Evolutionary conservation across 805 yeast species (phyloP).

Genomic region (Candida coleopterorum): DNA sequence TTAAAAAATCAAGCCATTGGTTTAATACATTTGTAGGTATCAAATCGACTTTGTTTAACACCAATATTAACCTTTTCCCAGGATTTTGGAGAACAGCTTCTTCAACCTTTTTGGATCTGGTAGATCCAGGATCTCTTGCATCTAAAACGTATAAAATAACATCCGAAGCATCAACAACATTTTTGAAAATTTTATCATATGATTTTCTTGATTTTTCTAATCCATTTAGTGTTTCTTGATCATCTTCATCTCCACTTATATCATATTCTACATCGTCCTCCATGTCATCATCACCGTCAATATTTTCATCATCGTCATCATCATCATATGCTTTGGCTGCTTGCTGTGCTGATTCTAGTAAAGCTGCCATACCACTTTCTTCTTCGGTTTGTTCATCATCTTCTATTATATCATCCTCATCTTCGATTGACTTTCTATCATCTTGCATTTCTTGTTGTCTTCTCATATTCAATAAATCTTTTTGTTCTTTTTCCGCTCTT

Average conservation of each 20-base stretch:
- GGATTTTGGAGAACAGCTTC: slow-evolving; percentile 78
- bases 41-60: slow-evolving; percentile 88
- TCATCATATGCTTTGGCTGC: slow-evolving; percentile 81
- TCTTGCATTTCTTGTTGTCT: slow-evolving; percentile 45
- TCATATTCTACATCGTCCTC: slow-evolving; percentile 41
- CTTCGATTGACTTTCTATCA: slow-evolving; percentile 28
- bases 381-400: slow-evolving; percentile 37
- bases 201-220: slow-evolving; percentile 80
- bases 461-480: slow-evolving; percentile 44
- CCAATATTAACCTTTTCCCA: slow-evolving; percentile 77
- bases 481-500: slow-evolving; percentile 51
- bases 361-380: slow-evolving; percentile 66
- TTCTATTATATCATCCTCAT: slow-evolving; percentile 33
- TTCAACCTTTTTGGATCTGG: slow-evolving; percentile 89
- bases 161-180: slow-evolving; percentile 89
- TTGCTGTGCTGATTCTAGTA: slow-evolving; percentile 82
- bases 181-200: slow-evolving; percentile 88
- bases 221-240: slow-evolving; percentile 41
- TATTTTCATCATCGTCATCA: slow-evolving; percentile 48
- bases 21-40: slow-evolving; percentile 81
- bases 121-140: slow-evolving; percentile 95
- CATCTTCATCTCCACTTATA: slow-evolving; percentile 32
- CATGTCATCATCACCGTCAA: slow-evolving; percentile 25
- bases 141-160: slow-evolving; percentile 91
- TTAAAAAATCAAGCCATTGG: slow-evolving; percentile 77